Percentiles rank a stretch among this genome's conserved stretches.
phyloP scores from a whole-genome alignment of 2,329 filamentous ascomycete genomes.

The Polytolypa hystricis region DNA sequence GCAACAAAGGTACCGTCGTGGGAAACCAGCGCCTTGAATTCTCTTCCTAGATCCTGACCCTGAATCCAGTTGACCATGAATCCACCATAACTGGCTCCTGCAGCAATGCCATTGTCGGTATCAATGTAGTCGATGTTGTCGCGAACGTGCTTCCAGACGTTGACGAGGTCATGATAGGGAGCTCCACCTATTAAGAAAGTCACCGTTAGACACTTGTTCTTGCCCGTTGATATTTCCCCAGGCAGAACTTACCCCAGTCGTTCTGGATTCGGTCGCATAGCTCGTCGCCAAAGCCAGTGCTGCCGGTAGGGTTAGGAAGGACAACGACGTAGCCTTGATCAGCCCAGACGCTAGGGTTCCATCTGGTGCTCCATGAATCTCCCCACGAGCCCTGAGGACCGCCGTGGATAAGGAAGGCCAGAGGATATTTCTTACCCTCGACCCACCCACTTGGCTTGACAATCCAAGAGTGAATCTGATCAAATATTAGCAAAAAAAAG shows the following conservation, averaged over 20 bases:
- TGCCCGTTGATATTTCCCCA: background rate
- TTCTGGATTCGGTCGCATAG: slow-evolving; percentile 65
- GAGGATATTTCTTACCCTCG: slow-evolving; percentile 59
- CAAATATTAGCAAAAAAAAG: slow-evolving; percentile 8
- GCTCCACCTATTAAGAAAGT: slow-evolving; percentile 36
- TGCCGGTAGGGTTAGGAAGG: slow-evolving; percentile 71
- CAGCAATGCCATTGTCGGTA: slow-evolving; percentile 28
- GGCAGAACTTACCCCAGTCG: slow-evolving; percentile 56
- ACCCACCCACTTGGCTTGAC: slow-evolving; percentile 49
- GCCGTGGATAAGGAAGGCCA: slow-evolving; percentile 71
- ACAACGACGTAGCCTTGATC: slow-evolving; percentile 81
- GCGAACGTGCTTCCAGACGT: slow-evolving; percentile 61
- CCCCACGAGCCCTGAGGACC: slow-evolving; percentile 69
- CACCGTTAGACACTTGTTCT: no score
- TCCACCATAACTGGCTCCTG: slow-evolving; percentile 32
- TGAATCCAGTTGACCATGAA: slow-evolving; percentile 70
- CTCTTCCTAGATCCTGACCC: slow-evolving; percentile 67
- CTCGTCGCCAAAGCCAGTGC: slow-evolving; percentile 69
- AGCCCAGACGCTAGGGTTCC: slow-evolving; percentile 78
- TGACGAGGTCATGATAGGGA: slow-evolving; percentile 73
- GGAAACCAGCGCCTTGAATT: slow-evolving; percentile 78
- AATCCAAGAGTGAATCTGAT: slow-evolving; percentile 29
- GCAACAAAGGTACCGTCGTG: slow-evolving; percentile 76
- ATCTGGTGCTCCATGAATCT: slow-evolving; percentile 68
- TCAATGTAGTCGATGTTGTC: slow-evolving; percentile 28